A percentile compares a stretch with the other conserved stretches of the same genome.
These are phyloP conservation scores for Micromonas commoda DNA, from an alignment of 139 green algal genomes.

Conservation along the genomic window DNA sequence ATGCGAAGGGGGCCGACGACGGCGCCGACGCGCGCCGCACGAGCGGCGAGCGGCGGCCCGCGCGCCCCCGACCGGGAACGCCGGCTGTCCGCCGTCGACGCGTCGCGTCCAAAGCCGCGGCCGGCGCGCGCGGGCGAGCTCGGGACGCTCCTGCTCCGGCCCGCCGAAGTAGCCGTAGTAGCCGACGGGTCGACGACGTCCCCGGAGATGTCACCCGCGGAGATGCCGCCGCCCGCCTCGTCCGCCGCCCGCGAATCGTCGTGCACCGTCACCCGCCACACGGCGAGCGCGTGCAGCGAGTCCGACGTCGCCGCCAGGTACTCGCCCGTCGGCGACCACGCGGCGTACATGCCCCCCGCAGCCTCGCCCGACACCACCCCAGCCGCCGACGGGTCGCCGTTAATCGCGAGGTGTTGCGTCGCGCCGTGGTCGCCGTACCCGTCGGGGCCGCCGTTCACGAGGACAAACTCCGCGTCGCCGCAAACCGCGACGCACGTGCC, in stretches of 20 bases:
- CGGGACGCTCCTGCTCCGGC: too few relatives aligned
- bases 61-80: too few relatives aligned
- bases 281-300: neutral
- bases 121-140: too few relatives aligned
- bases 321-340: neutral
- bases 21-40: too few relatives aligned
- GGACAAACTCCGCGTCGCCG: neutral
- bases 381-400: neutral
- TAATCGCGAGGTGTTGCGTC: neutral
- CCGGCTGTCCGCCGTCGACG: too few relatives aligned
- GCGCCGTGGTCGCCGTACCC: neutral
- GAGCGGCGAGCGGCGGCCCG: neutral
- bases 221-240: neutral
- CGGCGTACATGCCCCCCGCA: neutral
- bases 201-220: too few relatives aligned
- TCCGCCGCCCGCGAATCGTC: neutral
- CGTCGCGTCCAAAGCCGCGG: too few relatives aligned
- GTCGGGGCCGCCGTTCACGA: neutral
- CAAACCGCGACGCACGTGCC: neutral
- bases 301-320: constrained; percentile 7
- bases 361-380: neutral
- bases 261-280: neutral
- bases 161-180: too few relatives aligned
- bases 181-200: too few relatives aligned
- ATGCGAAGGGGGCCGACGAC: neutral